These are phyloP conservation scores for Sphaerulina vaccinii DNA, from an alignment of 2,329 filamentous ascomycete species.

Conservation along the genomic window DNA sequence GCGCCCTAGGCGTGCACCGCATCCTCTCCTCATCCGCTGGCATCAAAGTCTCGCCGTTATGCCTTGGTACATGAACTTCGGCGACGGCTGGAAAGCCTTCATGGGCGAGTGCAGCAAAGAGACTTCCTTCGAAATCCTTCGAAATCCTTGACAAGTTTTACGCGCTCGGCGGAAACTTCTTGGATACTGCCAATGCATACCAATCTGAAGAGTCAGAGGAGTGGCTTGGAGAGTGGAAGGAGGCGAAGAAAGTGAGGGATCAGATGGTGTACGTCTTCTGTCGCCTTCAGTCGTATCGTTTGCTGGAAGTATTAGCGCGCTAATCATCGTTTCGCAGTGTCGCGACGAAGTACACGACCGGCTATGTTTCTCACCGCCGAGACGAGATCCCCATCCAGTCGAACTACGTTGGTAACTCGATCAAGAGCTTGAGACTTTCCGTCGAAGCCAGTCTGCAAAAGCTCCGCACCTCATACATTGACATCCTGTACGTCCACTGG, in stretches of 20 bases:
- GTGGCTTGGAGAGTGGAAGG: constrained; percentile 37
- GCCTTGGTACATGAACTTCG: constrained; percentile 46
- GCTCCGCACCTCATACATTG: constrained; percentile 67
- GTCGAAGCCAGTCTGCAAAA: constrained; percentile 43
- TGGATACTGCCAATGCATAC: constrained; percentile 38
- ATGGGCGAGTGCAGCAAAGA: constrained; percentile 36
- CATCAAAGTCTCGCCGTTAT: constrained; percentile 54
- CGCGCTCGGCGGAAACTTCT: constrained; percentile 36
- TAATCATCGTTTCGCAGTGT: no score
- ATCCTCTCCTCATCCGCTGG: constrained; percentile 52
- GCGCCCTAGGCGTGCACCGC: constrained; percentile 51
- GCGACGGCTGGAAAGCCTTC: constrained; percentile 46
- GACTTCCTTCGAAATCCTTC: constrained; percentile 33
- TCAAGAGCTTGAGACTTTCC: constrained; percentile 60
- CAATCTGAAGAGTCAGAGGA: constrained; percentile 37
- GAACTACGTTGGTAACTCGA: constrained; percentile 53
- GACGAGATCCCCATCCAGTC: constrained; percentile 24
- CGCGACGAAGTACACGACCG: constrained; percentile 60
- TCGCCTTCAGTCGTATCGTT: no score
- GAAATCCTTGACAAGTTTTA: constrained; percentile 38
- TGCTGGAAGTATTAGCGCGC: no score
- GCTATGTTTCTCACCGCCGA: constrained; percentile 41
- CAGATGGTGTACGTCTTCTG: no score
- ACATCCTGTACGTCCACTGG: constrained; percentile 48
- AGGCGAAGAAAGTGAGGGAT: constrained; percentile 22